phyloP scores from a whole-genome alignment of 2,329 filamentous ascomycete species.

The Setomelanomma holmii region DNA sequence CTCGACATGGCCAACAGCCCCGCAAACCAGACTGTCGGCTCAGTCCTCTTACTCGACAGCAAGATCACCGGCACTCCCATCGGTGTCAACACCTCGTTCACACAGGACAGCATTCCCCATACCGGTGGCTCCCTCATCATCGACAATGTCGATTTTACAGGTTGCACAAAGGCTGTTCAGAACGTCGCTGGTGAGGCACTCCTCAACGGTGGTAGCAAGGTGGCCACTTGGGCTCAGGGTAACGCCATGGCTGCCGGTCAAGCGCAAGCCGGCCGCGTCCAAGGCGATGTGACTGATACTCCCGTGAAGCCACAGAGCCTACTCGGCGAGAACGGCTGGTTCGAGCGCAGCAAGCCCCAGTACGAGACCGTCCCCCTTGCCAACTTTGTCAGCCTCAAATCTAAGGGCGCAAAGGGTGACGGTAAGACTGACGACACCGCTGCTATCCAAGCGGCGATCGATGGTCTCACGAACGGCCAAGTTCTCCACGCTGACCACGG shows the following conservation, averaged over 20 bases:
- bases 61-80: slow-evolving; percentile 76
- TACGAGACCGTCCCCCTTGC: slow-evolving; percentile 73
- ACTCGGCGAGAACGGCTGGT: slow-evolving; percentile 71
- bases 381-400: slow-evolving; percentile 83
- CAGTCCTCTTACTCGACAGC: slow-evolving; percentile 82
- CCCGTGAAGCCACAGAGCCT: slow-evolving; percentile 72
- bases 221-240: slow-evolving; percentile 81
- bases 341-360: slow-evolving; percentile 87
- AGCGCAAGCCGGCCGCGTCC: slow-evolving; percentile 57
- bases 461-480: slow-evolving; percentile 68
- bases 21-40: slow-evolving; percentile 79
- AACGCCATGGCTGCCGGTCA: slow-evolving; percentile 67
- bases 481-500: slow-evolving; percentile 71
- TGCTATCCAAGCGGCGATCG: slow-evolving; percentile 79
- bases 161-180: slow-evolving; percentile 72
- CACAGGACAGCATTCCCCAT: slow-evolving; percentile 68
- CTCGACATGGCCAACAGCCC: slow-evolving; percentile 63
- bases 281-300: slow-evolving; percentile 58
- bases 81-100: slow-evolving; percentile 79
- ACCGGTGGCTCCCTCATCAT: slow-evolving; percentile 84
- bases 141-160: slow-evolving; percentile 87
- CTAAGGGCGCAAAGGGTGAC: slow-evolving; percentile 84
- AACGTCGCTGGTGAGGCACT: slow-evolving; percentile 64
- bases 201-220: slow-evolving; percentile 71
- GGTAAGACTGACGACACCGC: slow-evolving; percentile 86